Evolutionary conservation across 2,329 filamentous ascomycete genomes (phyloP).

Genomic region (Fusarium brachygibbosum): DNA sequence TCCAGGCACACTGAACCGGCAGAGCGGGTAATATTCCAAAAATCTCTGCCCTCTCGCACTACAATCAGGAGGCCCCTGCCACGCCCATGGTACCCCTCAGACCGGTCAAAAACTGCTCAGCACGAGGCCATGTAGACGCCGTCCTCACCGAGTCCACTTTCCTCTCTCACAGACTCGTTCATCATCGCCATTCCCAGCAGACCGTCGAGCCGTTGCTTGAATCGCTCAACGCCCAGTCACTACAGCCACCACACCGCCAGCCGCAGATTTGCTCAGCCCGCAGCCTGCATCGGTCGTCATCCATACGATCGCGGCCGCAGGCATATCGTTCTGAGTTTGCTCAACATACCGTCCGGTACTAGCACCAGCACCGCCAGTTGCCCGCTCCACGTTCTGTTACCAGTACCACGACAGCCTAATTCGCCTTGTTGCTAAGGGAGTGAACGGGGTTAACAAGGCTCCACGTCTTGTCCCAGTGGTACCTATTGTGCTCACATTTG

Average conservation of each 20-base stretch:
- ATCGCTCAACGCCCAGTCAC: constrained; percentile 49
- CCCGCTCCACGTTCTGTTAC: constrained; percentile 33
- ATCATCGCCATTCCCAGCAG: constrained; percentile 52
- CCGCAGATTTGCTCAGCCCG: constrained; percentile 48
- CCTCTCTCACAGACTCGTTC: constrained; percentile 54
- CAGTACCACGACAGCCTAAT: constrained; percentile 47
- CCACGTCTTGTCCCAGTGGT: constrained; percentile 35
- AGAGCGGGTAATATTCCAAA: constrained; percentile 43
- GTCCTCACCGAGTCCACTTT: constrained; percentile 59
- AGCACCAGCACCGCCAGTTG: constrained; percentile 27
- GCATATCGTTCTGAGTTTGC: constrained; percentile 44
- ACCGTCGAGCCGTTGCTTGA: constrained; percentile 48
- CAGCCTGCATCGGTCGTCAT: constrained; percentile 49
- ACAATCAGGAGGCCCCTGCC: constrained; percentile 49
- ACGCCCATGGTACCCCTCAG: constrained; percentile 57
- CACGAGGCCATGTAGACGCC: constrained; percentile 54
- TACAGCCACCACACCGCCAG: constrained; percentile 51
- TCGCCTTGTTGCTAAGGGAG: constrained; percentile 33
- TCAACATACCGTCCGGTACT: constrained; percentile 40
- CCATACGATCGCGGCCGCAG: constrained; percentile 50
- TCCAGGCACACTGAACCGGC: constrained; percentile 46
- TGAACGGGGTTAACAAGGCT: constrained; percentile 39
- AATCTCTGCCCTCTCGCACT: constrained; percentile 42
- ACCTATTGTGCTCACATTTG: constrained; percentile 24
- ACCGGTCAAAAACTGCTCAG: constrained; percentile 59